Conservation (phyloP, 192 early-diverging fungal species). For the Backusella circina region DNA sequence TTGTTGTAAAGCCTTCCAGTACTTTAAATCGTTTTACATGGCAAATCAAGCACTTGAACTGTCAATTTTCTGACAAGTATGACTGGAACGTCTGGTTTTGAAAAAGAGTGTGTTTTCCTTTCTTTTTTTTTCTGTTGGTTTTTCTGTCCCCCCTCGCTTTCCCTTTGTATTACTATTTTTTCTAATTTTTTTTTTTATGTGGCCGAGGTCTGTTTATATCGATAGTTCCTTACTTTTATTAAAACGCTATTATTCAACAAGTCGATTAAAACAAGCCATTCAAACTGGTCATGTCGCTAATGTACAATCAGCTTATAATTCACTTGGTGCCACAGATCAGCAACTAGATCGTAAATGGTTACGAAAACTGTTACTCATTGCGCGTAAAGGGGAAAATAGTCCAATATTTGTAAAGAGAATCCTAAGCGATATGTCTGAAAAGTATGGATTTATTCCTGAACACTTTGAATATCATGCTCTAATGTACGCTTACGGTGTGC, state of each 20-base stretch:
- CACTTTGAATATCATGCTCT: slow-evolving; percentile 28
- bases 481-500: slow-evolving; percentile 19
- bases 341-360: background rate
- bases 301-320: background rate
- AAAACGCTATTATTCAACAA: background rate
- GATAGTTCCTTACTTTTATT: background rate
- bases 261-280: background rate
- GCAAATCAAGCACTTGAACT: background rate
- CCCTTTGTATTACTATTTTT: background rate
- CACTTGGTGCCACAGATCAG: background rate
- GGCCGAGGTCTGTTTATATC: background rate
- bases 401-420: slow-evolving; percentile 12
- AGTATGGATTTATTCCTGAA: background rate
- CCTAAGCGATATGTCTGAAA: slow-evolving; percentile 12
- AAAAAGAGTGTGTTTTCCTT: too few relatives aligned
- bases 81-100: background rate
- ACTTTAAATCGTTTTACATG: too few relatives aligned
- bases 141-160: background rate
- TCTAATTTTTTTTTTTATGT: background rate
- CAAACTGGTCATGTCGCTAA: background rate
- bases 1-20: too few relatives aligned
- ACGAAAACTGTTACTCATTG: background rate
- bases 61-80: background rate
- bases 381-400: slow-evolving; percentile 6
- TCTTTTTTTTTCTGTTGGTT: background rate